Conservation (phyloP, 2,329 filamentous ascomycete genomes). For the Elsinoe necatrix region DNA sequence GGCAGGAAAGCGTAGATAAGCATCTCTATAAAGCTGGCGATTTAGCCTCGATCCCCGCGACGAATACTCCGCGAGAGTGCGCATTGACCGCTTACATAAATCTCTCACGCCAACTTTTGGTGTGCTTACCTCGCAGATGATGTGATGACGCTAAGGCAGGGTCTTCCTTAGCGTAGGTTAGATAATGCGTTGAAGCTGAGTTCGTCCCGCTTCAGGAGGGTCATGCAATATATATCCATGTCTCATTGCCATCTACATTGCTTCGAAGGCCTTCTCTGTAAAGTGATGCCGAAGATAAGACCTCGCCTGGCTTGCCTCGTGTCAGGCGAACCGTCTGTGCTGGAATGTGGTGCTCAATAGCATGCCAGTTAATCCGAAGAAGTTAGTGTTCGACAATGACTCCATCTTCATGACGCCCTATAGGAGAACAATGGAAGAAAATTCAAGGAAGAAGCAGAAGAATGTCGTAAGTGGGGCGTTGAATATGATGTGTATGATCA, state of each 20-base stretch:
- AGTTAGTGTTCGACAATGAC: neutral
- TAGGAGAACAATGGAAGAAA: neutral
- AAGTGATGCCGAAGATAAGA: neutral
- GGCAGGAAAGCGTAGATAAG: neutral
- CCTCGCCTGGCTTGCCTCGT: neutral
- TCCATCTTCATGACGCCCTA: neutral
- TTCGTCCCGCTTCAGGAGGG: neutral
- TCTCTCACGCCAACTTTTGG: neutral
- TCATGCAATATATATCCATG: neutral
- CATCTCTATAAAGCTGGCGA: neutral
- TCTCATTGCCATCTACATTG: neutral
- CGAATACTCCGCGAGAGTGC: neutral
- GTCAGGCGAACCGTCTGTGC: neutral
- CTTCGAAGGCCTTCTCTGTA: neutral
- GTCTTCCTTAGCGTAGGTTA: neutral
- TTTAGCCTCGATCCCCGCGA: neutral
- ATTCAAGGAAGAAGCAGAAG: neutral
- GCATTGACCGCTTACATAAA: constrained; percentile 6
- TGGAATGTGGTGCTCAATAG: no score
- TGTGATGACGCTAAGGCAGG: constrained; percentile 7
- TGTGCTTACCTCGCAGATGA: constrained; percentile 5
- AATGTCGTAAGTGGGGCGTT: neutral
- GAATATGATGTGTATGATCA: neutral
- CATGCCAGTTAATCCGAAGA: neutral
- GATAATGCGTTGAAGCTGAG: neutral